Percentiles rank a stretch among this genome's conserved stretches.
phyloP scores from a whole-genome alignment of 768 basidiomycete genomes.

The Sporobolomyces phaffii region DNA sequence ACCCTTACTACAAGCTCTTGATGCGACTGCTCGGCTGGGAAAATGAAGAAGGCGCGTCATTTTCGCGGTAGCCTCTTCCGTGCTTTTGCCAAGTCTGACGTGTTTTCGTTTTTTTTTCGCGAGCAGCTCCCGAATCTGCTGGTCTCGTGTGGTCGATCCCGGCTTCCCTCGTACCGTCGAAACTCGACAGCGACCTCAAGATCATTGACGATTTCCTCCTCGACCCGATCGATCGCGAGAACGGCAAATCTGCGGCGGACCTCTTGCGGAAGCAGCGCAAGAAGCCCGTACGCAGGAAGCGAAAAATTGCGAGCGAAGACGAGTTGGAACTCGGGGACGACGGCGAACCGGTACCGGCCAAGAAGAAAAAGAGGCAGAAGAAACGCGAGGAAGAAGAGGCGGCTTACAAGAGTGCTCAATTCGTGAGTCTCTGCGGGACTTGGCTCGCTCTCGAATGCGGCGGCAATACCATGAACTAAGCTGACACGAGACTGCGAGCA shows the following conservation, averaged over 20 bases:
- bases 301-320: constrained; percentile 5
- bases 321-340: constrained; percentile 14
- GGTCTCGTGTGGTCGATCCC: constrained; percentile 66
- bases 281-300: constrained; percentile 39
- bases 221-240: constrained; percentile 71
- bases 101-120: not conserved
- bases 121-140: constrained; percentile 19
- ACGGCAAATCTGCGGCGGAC: constrained; percentile 62
- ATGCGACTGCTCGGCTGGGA: constrained; percentile 73
- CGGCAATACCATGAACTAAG: too few species aligned
- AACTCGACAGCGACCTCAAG: constrained; percentile 62
- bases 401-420: constrained; percentile 40
- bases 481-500: too few species aligned
- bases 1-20: constrained; percentile 73
- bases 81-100: not conserved
- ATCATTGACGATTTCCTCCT: constrained; percentile 79
- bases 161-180: constrained; percentile 59
- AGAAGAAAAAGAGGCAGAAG: constrained; percentile 23
- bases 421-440: constrained; percentile 20
- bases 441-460: not conserved
- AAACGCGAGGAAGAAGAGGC: constrained; percentile 29
- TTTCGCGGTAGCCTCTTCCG: not conserved
- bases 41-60: constrained; percentile 58
- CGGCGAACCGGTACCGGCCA: constrained; percentile 12
- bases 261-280: constrained; percentile 62